phyloP scores from a whole-genome alignment of 306 rosid species.

The Acacia confusa region DNA sequence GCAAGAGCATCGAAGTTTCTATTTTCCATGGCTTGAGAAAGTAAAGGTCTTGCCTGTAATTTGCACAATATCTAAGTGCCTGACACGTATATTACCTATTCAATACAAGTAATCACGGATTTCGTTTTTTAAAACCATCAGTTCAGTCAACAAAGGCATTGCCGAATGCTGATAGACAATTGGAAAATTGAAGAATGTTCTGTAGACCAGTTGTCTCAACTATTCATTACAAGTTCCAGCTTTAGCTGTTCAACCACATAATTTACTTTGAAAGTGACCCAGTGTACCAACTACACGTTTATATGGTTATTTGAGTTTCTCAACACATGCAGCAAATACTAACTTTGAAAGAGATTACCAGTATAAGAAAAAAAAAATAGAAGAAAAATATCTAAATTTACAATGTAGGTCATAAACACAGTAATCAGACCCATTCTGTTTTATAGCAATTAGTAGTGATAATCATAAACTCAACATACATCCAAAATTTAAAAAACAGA shows the following conservation, averaged over 20 bases:
- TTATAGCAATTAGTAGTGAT: background rate
- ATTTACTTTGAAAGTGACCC: background rate
- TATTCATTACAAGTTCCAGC: background rate
- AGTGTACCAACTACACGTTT: background rate
- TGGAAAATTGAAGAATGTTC: background rate
- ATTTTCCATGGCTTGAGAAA: conserved; percentile 48
- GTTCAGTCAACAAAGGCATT: background rate
- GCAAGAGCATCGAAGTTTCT: conserved; percentile 48
- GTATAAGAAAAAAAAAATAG: background rate
- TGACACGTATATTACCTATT: background rate
- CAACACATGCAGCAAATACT: background rate
- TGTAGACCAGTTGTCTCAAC: background rate
- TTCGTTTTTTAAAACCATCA: background rate
- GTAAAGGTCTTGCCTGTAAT: conserved; percentile 76
- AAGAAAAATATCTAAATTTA: background rate
- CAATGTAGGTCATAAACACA: background rate
- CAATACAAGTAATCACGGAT: background rate
- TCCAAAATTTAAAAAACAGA: background rate
- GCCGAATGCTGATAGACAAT: conserved; percentile 1
- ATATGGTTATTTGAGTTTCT: background rate
- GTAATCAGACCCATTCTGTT: background rate
- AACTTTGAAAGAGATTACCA: background rate
- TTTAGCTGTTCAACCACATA: conserved; percentile 4
- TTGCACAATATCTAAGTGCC: background rate
- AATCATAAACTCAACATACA: background rate